phyloP scores from a whole-genome alignment of 2,329 filamentous ascomycete species.

The Corinectria fuckeliana region DNA sequence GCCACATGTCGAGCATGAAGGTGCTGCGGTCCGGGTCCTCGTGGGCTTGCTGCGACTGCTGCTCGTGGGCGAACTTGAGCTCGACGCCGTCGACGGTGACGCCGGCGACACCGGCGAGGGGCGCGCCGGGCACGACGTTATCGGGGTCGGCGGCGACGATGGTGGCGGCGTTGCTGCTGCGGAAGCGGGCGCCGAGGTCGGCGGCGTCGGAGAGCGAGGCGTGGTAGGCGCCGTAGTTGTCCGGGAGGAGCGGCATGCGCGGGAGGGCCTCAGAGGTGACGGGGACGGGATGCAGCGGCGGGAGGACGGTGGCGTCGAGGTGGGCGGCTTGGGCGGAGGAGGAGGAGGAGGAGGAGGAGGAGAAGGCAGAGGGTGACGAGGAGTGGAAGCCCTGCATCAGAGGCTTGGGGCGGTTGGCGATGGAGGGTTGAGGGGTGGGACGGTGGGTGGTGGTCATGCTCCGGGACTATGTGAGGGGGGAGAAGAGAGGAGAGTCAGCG shows the following conservation, averaged over 20 bases:
- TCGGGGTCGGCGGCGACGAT: constrained; percentile 65
- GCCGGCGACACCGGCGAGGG: constrained; percentile 65
- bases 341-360: constrained; percentile 59
- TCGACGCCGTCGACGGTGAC: constrained; percentile 63
- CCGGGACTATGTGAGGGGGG: constrained; percentile 38
- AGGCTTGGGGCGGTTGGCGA: constrained; percentile 55
- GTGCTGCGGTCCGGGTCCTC: constrained; percentile 43
- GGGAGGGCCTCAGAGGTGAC: constrained; percentile 47
- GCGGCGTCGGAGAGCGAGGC: constrained; percentile 53
- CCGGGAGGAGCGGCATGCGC: constrained; percentile 66
- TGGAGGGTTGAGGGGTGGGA: constrained; percentile 53
- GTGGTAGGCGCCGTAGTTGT: constrained; percentile 56
- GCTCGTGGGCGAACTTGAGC: constrained; percentile 58
- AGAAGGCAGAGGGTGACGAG: constrained; percentile 53
- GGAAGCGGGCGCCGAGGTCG: constrained; percentile 38
- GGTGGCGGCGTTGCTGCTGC: constrained; percentile 57
- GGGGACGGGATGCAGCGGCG: constrained; percentile 46
- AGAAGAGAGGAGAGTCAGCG: constrained; percentile 34
- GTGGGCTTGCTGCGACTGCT: constrained; percentile 19
- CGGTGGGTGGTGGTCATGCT: constrained; percentile 55
- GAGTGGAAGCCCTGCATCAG: constrained; percentile 70
- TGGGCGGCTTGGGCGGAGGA: constrained; percentile 49
- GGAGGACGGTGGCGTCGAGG: constrained; percentile 62
- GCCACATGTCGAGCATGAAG: constrained; percentile 63
- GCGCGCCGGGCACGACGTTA: constrained; percentile 55